Evolutionary conservation across 345 rosid genomes (phyloP).

Genomic region (Boechera divaricarpa): DNA sequence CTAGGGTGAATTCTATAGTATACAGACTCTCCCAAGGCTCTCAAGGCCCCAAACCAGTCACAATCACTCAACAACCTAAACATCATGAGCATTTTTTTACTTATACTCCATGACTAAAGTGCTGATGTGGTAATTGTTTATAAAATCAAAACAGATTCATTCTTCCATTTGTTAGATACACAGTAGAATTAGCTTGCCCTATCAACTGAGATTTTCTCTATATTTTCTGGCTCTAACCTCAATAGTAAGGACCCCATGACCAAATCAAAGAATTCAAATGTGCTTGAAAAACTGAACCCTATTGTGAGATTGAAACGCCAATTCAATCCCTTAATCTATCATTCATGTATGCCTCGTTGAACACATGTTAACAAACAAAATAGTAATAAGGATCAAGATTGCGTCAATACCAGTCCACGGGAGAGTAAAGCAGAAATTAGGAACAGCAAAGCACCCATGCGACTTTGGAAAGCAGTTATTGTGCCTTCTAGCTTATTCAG

Average conservation of each 20-base stretch:
- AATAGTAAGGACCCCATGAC: slow-evolving; percentile 4
- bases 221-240: slow-evolving; percentile 7
- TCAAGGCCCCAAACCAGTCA: slow-evolving; percentile 8
- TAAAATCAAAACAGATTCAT: not conserved
- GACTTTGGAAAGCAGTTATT: slow-evolving; percentile 82
- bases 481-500: slow-evolving; percentile 60
- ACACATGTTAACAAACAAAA: slow-evolving; percentile 3
- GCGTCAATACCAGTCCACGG: slow-evolving; percentile 81
- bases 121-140: not conserved
- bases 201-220: not conserved
- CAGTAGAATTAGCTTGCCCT: not conserved
- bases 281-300: no score
- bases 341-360: not conserved
- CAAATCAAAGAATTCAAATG: no score
- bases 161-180: not conserved
- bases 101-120: slow-evolving; percentile 2
- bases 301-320: no score
- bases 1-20: slow-evolving; percentile 5
- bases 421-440: slow-evolving; percentile 95
- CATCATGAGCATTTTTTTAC: not conserved
- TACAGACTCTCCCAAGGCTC: not conserved
- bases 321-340: slow-evolving; percentile 7
- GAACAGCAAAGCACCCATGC: slow-evolving; percentile 94
- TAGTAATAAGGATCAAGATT: slow-evolving; percentile 14
- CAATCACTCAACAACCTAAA: slow-evolving; percentile 2